These are phyloP conservation scores for Vigna trinervia DNA, from an alignment of 306 rosid species.

Conservation along the genomic window DNA sequence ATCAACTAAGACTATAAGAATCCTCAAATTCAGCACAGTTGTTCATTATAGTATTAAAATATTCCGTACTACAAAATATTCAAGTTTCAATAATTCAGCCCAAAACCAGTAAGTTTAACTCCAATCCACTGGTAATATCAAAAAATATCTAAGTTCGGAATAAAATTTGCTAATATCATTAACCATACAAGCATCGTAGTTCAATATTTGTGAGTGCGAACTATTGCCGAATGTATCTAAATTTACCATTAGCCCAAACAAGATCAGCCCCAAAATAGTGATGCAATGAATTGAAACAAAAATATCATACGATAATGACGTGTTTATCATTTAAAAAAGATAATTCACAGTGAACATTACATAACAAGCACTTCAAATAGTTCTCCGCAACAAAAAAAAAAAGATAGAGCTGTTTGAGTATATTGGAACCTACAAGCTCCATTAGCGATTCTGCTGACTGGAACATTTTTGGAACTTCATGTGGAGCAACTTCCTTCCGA, in stretches of 20 bases:
- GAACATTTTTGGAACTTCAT: conserved; percentile 77
- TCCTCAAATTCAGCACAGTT: conserved; percentile 8
- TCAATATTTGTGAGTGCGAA: neutral
- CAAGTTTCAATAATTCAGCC: conserved; percentile 8
- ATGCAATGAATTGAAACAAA: conserved; percentile 8
- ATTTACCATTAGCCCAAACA: conserved; percentile 3
- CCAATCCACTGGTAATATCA: conserved; percentile 16
- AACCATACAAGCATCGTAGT: conserved; percentile 6
- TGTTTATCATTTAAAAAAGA: conserved; percentile 22
- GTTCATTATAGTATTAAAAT: neutral
- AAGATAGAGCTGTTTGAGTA: conserved; percentile 22
- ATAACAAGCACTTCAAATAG: conserved; percentile 34
- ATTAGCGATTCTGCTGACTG: conserved; percentile 74
- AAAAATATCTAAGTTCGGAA: conserved; percentile 4
- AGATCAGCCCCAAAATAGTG: neutral
- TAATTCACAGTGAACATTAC: neutral
- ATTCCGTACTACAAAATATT: conserved; percentile 9
- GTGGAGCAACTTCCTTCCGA: conserved; percentile 89
- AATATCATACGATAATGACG: neutral
- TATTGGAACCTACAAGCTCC: conserved; percentile 72
- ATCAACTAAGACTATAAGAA: conserved; percentile 2
- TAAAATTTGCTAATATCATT: conserved; percentile 13
- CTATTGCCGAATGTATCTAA: conserved; percentile 29
- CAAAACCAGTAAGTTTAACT: conserved; percentile 22
- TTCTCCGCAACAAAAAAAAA: neutral